Evolutionary conservation across 2,329 filamentous ascomycete species (phyloP), one percentile per base, ranked within the genome.

Genomic region (Aspergillus thermomutatus): DNA sequence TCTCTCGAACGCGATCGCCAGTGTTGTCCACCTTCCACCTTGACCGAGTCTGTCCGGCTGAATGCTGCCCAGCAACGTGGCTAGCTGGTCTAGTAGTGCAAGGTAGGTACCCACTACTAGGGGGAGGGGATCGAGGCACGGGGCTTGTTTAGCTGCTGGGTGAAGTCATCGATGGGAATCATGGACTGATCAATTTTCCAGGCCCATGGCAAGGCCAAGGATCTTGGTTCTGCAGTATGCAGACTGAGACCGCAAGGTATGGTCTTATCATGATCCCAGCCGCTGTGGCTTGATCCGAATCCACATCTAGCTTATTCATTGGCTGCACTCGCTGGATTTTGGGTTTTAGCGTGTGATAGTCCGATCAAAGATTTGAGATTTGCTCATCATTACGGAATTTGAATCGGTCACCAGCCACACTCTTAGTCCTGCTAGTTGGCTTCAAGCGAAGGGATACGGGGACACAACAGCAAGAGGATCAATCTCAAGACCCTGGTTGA

Each of bases 81-180:
- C 31, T 37, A 37, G 31, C 4, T 5, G 25, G 6, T 37, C 31
- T 37, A 37, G 31, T 31, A 31, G 11, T 31, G 28, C 28, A 31
- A 14, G 28, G 28, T 31, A 31, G 28, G 28, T 31, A 31, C 28
- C 28, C 31, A 37, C 31, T 37, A n/a, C 31, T 37, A 17, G 14
- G 5, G 31, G 17, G 31, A 17, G 17, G 31, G 11, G 31, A 37
- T 37, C 5, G 31, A 37, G 14, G 31, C 31, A 37, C 31, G 31
- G 60, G 55, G 53, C 51, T 28, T 60, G 51, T 53, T 54, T 53
- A 34, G 28, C 49, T 52, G 37, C 49, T 26, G 8, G 27, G 53
- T 57, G 54, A 55, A 55, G 55, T 55, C 58, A 62, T 54, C 27
- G 50, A 51, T 37, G 7, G 7, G 11, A 37, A 37, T 37, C 40